A percentile compares a stretch with the other conserved stretches of the same genome.
phyloP scores from a whole-genome alignment of 371 early-diverging fungal genomes.

The Mucor piriformis region DNA sequence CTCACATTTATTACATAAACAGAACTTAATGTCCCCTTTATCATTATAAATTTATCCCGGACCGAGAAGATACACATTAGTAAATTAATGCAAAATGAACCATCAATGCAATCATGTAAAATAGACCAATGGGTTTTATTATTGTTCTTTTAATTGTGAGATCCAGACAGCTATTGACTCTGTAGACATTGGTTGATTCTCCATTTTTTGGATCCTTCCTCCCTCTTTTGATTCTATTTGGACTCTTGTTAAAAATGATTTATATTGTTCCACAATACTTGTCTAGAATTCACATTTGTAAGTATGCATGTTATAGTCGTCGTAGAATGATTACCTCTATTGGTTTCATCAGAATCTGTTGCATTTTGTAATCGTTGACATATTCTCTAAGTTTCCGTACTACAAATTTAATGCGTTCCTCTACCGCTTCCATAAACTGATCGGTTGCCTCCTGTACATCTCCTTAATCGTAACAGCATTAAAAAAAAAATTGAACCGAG shows the following conservation, averaged over 20 bases:
- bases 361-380: constrained; percentile 76
- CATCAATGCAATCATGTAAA: background rate
- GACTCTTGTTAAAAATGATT: constrained; percentile 61
- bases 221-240: constrained; percentile 52
- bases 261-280: constrained; percentile 71
- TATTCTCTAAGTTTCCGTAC: constrained; percentile 68
- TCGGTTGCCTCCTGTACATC: constrained; percentile 33
- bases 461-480: constrained; percentile 13
- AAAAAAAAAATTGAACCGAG: constrained; percentile 2
- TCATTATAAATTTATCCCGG: background rate
- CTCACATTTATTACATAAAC: background rate
- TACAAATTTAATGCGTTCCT: constrained; percentile 57
- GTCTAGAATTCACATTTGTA: constrained; percentile 38
- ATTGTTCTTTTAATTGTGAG: constrained; percentile 25
- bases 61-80: background rate
- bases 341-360: constrained; percentile 70
- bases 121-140: background rate
- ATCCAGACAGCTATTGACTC: constrained; percentile 30
- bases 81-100: constrained; percentile 2
- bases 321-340: too few relatives aligned
- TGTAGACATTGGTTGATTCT: constrained; percentile 14
- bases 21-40: background rate
- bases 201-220: constrained; percentile 17
- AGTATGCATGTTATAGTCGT: too few relatives aligned
- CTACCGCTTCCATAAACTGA: constrained; percentile 60